These are phyloP conservation scores for Maudiozyma bulderi DNA, from an alignment of 805 yeast genomes.

Conservation along the genomic window DNA sequence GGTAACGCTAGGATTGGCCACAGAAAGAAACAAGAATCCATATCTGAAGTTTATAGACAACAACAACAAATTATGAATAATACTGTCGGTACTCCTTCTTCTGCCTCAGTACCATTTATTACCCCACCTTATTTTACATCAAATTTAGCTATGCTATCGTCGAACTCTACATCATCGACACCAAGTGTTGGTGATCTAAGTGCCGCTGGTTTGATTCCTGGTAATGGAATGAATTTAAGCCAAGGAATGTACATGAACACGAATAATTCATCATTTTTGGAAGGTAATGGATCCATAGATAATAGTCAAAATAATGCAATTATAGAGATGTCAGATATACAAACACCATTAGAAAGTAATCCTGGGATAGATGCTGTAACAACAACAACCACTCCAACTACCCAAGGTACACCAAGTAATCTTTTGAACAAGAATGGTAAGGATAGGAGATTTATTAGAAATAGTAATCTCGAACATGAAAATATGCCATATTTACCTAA, in stretches of 20 bases:
- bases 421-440: background rate
- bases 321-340: conserved; percentile 10
- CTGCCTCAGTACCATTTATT: conserved; percentile 1
- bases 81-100: conserved; percentile 7
- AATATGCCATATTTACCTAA: conserved; percentile 7
- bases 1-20: conserved; percentile 12
- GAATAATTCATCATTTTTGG: background rate
- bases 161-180: conserved; percentile 7
- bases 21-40: conserved; percentile 26
- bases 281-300: background rate
- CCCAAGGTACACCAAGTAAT: background rate
- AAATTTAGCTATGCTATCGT: conserved; percentile 1
- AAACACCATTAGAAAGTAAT: conserved; percentile 10
- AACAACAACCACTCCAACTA: conserved; percentile 2
- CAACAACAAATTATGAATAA: conserved; percentile 1
- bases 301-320: conserved; percentile 7
- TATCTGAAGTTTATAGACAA: conserved; percentile 16
- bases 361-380: conserved; percentile 9
- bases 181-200: conserved; percentile 4
- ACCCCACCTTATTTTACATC: conserved; percentile 9
- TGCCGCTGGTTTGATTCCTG: background rate
- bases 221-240: background rate
- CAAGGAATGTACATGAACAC: background rate
- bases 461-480: conserved; percentile 6
- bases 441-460: background rate